Conservation (phyloP, 257 asterid genomes). For the Datura wrightii region DNA sequence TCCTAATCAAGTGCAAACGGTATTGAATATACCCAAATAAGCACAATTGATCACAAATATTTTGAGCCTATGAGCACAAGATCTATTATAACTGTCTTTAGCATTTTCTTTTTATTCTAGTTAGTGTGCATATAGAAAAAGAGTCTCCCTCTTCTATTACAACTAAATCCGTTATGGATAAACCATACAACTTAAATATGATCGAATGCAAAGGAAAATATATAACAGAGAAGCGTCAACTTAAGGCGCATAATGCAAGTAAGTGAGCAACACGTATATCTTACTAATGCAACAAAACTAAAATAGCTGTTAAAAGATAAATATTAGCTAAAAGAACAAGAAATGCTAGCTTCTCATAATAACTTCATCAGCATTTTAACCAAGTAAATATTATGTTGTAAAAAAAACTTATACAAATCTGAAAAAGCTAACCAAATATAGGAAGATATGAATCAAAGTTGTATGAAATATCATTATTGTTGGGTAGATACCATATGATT, state of each 20-base stretch:
- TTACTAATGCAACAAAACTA: neutral
- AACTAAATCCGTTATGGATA: conserved; percentile 4
- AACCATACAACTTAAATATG: neutral
- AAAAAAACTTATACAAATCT: conserved; percentile 9
- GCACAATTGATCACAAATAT: conserved; percentile 4
- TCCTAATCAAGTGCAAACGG: neutral
- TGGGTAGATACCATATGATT: conserved; percentile 54
- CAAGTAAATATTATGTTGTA: conserved; percentile 18
- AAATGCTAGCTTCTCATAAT: neutral
- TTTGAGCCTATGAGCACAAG: neutral
- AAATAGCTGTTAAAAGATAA: conserved; percentile 7
- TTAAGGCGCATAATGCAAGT: neutral
- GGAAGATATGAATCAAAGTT: conserved; percentile 15
- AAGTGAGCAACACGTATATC: neutral
- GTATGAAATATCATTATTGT: conserved; percentile 19
- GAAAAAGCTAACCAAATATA: conserved; percentile 7
- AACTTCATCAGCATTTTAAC: neutral
- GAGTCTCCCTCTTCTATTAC: neutral
- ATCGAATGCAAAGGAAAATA: neutral
- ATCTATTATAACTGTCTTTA: neutral
- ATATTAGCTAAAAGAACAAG: neutral
- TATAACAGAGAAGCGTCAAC: neutral
- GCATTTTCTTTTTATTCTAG: neutral
- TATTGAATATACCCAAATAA: neutral
- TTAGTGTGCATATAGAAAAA: neutral